Evolutionary conservation across 2,329 filamentous ascomycete species (phyloP).

Genomic region (Fusarium protoensiforme): DNA sequence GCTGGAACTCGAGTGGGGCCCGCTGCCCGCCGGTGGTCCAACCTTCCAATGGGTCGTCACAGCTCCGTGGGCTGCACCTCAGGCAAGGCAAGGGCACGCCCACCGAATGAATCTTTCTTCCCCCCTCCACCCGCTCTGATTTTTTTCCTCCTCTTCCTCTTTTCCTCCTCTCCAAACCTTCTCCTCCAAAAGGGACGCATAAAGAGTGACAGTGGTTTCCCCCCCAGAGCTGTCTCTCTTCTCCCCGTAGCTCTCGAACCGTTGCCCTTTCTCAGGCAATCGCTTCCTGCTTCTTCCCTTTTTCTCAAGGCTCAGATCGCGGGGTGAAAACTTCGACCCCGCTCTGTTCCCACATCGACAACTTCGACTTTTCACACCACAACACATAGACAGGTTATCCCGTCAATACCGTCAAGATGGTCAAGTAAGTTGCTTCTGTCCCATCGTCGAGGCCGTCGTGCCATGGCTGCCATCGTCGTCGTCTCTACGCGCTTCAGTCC

Average conservation of each 20-base stretch:
- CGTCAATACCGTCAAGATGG: conserved; percentile 93
- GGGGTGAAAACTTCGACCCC: conserved; percentile 58
- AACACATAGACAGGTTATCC: conserved; percentile 53
- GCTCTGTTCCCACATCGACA: conserved; percentile 54
- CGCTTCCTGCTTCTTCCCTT: conserved; percentile 43
- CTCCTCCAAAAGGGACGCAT: conserved; percentile 50
- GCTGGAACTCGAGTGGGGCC: conserved; percentile 8
- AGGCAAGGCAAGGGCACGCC: neutral
- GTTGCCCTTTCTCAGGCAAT: conserved; percentile 41
- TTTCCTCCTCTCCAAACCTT: conserved; percentile 26
- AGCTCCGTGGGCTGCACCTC: neutral
- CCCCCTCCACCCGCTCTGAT: conserved; percentile 44
- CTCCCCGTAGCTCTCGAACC: conserved; percentile 46
- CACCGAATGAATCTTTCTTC: conserved; percentile 39
- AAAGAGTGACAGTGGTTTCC: conserved; percentile 53
- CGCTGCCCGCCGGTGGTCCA: conserved; percentile 21
- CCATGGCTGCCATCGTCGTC: conserved; percentile 6
- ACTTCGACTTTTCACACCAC: conserved; percentile 49
- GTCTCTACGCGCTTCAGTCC: neutral
- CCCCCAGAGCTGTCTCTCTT: conserved; percentile 52
- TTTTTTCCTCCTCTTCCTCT: conserved; percentile 36
- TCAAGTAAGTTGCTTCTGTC: conserved; percentile 83
- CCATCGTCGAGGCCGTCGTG: neutral
- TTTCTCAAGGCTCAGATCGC: conserved; percentile 47
- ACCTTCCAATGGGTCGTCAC: conserved; percentile 30